phyloP scores from a whole-genome alignment of 2,329 filamentous ascomycete genomes.

The Ophiostoma sp. region DNA sequence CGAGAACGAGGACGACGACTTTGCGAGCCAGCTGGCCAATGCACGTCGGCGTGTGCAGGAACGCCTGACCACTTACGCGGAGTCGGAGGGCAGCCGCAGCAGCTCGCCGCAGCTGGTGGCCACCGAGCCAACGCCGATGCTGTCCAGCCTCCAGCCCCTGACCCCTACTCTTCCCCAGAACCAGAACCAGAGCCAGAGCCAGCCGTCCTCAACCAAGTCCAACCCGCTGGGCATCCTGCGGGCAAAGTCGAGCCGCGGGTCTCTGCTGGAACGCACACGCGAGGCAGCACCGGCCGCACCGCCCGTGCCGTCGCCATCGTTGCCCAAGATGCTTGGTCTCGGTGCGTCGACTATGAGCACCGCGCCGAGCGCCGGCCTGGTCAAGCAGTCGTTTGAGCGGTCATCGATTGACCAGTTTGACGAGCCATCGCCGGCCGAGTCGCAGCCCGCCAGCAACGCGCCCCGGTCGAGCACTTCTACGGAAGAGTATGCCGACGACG shows the following conservation, averaged over 20 bases:
- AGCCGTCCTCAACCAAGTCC: neutral
- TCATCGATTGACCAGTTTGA: conserved; percentile 13
- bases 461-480: conserved; percentile 18
- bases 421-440: neutral
- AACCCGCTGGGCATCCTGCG: conserved; percentile 12
- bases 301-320: neutral
- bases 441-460: neutral
- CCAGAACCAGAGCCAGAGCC: neutral
- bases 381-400: conserved; percentile 38
- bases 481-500: conserved; percentile 20
- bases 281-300: conserved; percentile 29
- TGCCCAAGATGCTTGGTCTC: conserved; percentile 54
- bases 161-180: neutral
- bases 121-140: conserved; percentile 29
- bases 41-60: conserved; percentile 68
- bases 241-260: conserved; percentile 59
- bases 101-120: conserved; percentile 40
- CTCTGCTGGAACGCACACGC: conserved; percentile 47
- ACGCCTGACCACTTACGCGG: conserved; percentile 63
- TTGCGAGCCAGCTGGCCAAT: conserved; percentile 66
- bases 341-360: conserved; percentile 41
- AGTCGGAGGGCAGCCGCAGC: conserved; percentile 50
- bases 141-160: neutral
- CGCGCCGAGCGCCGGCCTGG: conserved; percentile 39
- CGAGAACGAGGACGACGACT: conserved; percentile 56